These are phyloP conservation scores for Protomyces inundatus DNA, from an alignment of 1,139 yeast genomes.

Conservation along the genomic window DNA sequence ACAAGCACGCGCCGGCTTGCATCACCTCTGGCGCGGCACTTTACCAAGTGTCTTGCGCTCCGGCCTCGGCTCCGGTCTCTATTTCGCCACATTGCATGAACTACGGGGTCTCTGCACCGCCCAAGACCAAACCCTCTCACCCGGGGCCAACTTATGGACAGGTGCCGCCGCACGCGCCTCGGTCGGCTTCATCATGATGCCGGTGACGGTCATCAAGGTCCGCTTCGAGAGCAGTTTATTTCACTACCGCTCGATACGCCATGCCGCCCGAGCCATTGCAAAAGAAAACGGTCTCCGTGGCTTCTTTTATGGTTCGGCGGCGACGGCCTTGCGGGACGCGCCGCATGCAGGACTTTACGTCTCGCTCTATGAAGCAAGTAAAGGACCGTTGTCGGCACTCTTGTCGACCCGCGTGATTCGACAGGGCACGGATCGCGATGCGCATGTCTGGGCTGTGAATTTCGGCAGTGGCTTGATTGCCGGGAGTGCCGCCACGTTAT, in stretches of 20 bases:
- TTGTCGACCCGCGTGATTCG: not conserved
- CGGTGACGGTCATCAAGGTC: slow-evolving; percentile 89
- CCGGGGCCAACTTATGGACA: slow-evolving; percentile 61
- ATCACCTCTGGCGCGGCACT: slow-evolving; percentile 62
- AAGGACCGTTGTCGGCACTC: slow-evolving; percentile 31
- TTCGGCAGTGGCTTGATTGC: slow-evolving; percentile 66
- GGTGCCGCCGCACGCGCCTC: slow-evolving; percentile 77
- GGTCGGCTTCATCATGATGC: slow-evolving; percentile 92
- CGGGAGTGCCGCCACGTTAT: slow-evolving; percentile 72
- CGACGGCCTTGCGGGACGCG: slow-evolving; percentile 84
- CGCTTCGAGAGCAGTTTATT: slow-evolving; percentile 59
- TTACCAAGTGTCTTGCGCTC: slow-evolving; percentile 85
- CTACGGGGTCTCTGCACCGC: slow-evolving; percentile 17
- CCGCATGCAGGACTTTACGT: slow-evolving; percentile 95
- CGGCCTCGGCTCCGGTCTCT: slow-evolving; percentile 83
- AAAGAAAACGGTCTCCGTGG: slow-evolving; percentile 52
- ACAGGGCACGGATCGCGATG: not conserved
- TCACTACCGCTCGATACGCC: slow-evolving; percentile 58
- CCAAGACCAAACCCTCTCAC: slow-evolving; percentile 43
- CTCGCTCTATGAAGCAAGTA: slow-evolving; percentile 38
- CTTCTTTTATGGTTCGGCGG: slow-evolving; percentile 80
- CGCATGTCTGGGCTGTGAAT: slow-evolving; percentile 54
- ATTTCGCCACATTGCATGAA: slow-evolving; percentile 62
- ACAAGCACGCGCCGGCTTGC: slow-evolving; percentile 36
- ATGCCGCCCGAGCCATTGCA: slow-evolving; percentile 59